phyloP scores from a whole-genome alignment of 2,329 filamentous ascomycete genomes.

The Penicillium capsulatum region DNA sequence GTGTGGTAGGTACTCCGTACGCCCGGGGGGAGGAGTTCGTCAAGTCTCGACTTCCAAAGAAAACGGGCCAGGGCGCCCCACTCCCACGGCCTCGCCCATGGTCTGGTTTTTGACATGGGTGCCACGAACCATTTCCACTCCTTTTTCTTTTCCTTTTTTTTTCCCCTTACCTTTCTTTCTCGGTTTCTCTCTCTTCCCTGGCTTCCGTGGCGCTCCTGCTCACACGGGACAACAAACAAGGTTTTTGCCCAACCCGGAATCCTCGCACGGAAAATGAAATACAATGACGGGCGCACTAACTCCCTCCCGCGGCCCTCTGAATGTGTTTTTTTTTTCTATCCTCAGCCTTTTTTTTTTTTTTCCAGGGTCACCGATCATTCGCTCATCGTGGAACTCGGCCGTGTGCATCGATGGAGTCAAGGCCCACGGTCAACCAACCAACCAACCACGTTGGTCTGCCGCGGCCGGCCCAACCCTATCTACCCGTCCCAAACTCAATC shows the following conservation, averaged over 20 bases:
- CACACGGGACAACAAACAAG: slow-evolving; percentile 1
- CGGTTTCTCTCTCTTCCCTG: too few relatives aligned
- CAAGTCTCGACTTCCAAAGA: slow-evolving; percentile 9
- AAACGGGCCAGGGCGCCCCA: slow-evolving; percentile 13
- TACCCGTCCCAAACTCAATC: slow-evolving; percentile 23
- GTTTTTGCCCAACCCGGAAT: slow-evolving; percentile 5
- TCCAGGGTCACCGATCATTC: not conserved
- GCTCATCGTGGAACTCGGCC: slow-evolving; percentile 2
- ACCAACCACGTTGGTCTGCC: slow-evolving; percentile 12
- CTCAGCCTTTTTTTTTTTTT: not conserved
- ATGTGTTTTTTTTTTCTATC: not conserved
- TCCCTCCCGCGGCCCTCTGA: slow-evolving; percentile 12
- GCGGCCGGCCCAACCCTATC: slow-evolving; percentile 19
- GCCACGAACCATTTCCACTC: slow-evolving; percentile 13
- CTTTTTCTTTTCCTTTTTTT: not conserved
- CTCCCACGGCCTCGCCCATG: slow-evolving; percentile 9
- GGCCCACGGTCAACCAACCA: not conserved
- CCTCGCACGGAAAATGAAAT: not conserved
- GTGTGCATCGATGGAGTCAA: slow-evolving; percentile 7
- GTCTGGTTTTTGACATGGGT: slow-evolving; percentile 15
- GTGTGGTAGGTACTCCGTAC: too few relatives aligned
- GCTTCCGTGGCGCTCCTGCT: not conserved
- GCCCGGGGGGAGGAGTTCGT: slow-evolving; percentile 4
- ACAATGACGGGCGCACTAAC: too few relatives aligned
- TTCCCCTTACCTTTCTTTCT: not conserved